Conservation (phyloP, 371 early-diverging fungal genomes). For the Chytridium lagenaria region DNA sequence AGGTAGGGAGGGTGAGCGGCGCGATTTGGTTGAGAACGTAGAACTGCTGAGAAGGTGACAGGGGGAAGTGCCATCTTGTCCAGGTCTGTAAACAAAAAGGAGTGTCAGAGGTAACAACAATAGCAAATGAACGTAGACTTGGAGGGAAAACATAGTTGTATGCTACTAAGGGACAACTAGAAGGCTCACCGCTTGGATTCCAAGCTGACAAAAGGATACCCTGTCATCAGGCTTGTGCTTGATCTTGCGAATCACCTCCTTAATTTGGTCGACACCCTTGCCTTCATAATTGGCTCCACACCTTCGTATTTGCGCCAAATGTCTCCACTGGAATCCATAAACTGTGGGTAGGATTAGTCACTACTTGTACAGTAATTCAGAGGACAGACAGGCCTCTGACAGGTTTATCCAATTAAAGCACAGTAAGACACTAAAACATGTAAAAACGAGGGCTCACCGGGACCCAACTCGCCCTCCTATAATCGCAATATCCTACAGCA, state of each 20-base stretch:
- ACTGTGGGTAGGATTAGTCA: conserved; percentile 53
- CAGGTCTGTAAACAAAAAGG: conserved; percentile 48
- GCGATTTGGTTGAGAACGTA: conserved; percentile 59
- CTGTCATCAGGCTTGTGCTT: conserved; percentile 84
- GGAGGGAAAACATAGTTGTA: no score
- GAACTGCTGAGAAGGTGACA: conserved; percentile 71
- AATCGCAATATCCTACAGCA: conserved; percentile 77
- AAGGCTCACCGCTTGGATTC: conserved; percentile 92
- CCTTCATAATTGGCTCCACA: conserved; percentile 91
- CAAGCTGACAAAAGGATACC: conserved; percentile 97
- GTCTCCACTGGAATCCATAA: conserved; percentile 99
- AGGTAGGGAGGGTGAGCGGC: conserved; percentile 27
- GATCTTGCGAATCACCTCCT: conserved; percentile 86
- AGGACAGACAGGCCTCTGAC: not conserved
- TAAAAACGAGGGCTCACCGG: conserved; percentile 46
- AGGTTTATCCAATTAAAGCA: not conserved
- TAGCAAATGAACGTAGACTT: no score
- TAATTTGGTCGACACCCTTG: conserved; percentile 96
- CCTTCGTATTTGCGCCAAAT: conserved; percentile 94
- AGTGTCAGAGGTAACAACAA: no score
- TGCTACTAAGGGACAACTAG: no score
- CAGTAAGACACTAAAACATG: not conserved
- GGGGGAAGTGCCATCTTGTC: conserved; percentile 68
- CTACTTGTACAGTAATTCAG: not conserved
- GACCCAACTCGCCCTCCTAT: conserved; percentile 95